Conservation (phyloP, 441 rosid genomes). For the Eruca vesicaria region DNA sequence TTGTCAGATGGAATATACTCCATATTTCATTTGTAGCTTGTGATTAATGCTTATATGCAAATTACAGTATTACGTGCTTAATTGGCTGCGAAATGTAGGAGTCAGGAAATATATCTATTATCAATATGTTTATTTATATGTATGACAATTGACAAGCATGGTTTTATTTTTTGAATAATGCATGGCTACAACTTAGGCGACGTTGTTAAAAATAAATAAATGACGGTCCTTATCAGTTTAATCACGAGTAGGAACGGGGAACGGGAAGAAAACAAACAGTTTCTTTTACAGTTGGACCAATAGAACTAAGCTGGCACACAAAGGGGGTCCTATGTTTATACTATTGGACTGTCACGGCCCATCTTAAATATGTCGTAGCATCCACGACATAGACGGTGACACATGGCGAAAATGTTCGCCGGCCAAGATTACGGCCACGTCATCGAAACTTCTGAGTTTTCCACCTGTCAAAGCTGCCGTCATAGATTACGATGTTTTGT, state of each 20-base stretch:
- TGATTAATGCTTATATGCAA: neutral
- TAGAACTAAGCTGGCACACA: constrained; percentile 14
- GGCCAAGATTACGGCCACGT: constrained; percentile 10
- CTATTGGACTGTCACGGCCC: constrained; percentile 33
- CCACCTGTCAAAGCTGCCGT: constrained; percentile 23
- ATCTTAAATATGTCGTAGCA: constrained; percentile 18
- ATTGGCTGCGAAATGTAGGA: neutral
- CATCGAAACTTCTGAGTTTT: neutral
- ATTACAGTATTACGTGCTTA: neutral
- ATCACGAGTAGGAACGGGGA: neutral
- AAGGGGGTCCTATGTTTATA: constrained; percentile 3
- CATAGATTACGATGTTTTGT: neutral
- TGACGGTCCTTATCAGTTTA: neutral
- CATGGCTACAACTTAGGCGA: neutral
- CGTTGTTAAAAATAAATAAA: neutral
- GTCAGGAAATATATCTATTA: too few species aligned
- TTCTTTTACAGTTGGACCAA: constrained; percentile 28
- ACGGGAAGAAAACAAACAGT: constrained; percentile 14
- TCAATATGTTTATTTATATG: too few species aligned
- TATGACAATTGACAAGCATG: neutral
- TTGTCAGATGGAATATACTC: neutral
- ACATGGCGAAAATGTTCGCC: neutral
- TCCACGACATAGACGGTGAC: constrained; percentile 29
- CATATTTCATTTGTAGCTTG: neutral
- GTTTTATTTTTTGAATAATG: neutral